These are phyloP conservation scores for Canariomyces notabilis DNA, from an alignment of 2,329 filamentous ascomycete genomes.

Conservation along the genomic window DNA sequence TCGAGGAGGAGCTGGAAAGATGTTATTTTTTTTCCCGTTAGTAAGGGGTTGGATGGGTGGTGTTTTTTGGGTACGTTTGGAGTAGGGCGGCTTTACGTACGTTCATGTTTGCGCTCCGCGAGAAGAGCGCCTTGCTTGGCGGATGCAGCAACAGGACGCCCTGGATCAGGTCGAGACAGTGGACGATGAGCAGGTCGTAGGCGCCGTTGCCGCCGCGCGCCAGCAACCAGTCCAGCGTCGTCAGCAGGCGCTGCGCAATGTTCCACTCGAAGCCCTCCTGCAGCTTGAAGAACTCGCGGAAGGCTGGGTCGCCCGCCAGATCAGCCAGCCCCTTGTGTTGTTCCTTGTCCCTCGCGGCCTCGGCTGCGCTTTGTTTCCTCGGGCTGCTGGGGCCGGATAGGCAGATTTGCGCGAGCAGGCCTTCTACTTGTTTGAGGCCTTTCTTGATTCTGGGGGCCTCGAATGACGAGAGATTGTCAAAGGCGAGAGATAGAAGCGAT, in stretches of 20 bases:
- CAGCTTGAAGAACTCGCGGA: slow-evolving; percentile 91
- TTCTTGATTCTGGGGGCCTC: slow-evolving; percentile 87
- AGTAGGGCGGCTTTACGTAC: slow-evolving; percentile 44
- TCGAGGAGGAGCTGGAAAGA: slow-evolving; percentile 68
- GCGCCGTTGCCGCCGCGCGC: slow-evolving; percentile 76
- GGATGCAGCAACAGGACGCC: slow-evolving; percentile 84
- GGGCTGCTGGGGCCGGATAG: slow-evolving; percentile 49
- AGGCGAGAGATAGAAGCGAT: slow-evolving; percentile 82
- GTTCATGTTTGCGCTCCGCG: slow-evolving; percentile 91
- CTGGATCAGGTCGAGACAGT: slow-evolving; percentile 82
- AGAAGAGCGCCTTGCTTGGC: slow-evolving; percentile 80
- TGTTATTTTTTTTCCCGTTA: too few relatives aligned
- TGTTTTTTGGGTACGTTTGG: neutral
- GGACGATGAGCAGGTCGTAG: slow-evolving; percentile 84
- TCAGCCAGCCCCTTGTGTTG: slow-evolving; percentile 58
- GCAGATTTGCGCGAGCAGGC: slow-evolving; percentile 89
- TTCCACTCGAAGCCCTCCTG: slow-evolving; percentile 99
- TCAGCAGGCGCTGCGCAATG: slow-evolving; percentile 78
- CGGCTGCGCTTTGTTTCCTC: slow-evolving; percentile 28
- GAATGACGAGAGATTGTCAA: slow-evolving; percentile 93
- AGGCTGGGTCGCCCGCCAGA: slow-evolving; percentile 77
- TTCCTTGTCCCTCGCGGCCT: neutral
- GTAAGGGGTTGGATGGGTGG: neutral
- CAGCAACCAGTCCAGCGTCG: slow-evolving; percentile 79
- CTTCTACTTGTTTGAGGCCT: slow-evolving; percentile 89